Evolutionary conservation across 768 basidiomycete species (phyloP).

Genomic region (Chalciporus piperatus): DNA sequence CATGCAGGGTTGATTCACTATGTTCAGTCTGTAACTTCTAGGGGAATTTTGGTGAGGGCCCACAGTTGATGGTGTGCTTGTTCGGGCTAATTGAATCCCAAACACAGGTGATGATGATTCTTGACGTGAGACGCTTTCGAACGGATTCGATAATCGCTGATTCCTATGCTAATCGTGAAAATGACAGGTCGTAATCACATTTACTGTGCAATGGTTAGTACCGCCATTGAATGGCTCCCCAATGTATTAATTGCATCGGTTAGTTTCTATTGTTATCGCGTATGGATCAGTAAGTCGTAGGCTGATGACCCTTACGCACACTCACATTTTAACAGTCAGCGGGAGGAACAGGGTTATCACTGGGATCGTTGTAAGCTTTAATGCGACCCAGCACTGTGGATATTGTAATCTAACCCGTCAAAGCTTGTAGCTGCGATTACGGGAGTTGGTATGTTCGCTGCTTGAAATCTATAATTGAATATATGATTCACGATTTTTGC

Average conservation of each 20-base stretch:
- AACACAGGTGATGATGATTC: background rate
- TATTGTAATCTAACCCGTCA: background rate
- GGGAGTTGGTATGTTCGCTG: background rate
- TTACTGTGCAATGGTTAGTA: conserved; percentile 15
- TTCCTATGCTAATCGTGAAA: background rate
- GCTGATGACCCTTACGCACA: background rate
- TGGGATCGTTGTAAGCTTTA: conserved; percentile 4
- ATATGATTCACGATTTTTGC: background rate
- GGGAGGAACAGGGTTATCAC: conserved; percentile 8
- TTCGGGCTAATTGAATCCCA: background rate
- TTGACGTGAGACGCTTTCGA: conserved; percentile 8
- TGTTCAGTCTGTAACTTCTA: background rate
- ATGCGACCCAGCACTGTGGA: too few species aligned
- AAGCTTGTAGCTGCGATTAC: background rate
- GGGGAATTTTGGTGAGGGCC: conserved; percentile 12
- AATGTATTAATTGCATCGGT: background rate
- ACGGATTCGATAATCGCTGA: background rate
- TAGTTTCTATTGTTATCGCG: conserved; percentile 16
- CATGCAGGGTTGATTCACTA: background rate
- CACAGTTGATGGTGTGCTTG: too few species aligned
- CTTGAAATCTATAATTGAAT: background rate
- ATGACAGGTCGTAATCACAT: conserved; percentile 3
- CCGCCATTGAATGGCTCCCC: background rate
- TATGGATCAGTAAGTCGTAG: conserved; percentile 16
- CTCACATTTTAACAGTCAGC: conserved; percentile 7